Base-by-base conservation (phyloP, 2,329 filamentous ascomycete genomes). In the Penicillium psychrosexuale region DNA sequence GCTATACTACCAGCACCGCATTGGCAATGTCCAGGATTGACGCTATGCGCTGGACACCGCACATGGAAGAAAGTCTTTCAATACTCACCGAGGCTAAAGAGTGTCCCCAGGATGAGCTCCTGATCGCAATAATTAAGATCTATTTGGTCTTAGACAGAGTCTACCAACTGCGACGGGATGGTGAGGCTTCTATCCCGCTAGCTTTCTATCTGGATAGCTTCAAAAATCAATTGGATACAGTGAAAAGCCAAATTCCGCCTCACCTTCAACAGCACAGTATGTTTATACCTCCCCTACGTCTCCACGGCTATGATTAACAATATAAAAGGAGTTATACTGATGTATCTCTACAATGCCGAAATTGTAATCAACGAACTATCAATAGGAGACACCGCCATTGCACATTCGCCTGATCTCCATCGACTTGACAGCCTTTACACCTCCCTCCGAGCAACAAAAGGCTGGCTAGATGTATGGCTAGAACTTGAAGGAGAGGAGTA, bases 41-140 rank as follows among this genome's bases (percentile, higher is more conserved):
- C 49, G 63, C 76, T 2, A 71, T 86, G 46, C 75, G 72, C 2
- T 88, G 84, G 84, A 84, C 79, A 0, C 61, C 78, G 1, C 78
- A 84, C 48, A 79, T 87, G 74, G 82, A 85, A 30, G 82, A 85
- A 34, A 82, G 78, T 34, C 70, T 86, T 1, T 67, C 75, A 5
- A 59, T 75, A 1, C 69, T 87, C 0, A 70, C 74, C 5, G 69
- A 75, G 15, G 69, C 75, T 1, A 74, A 74, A 8, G 80, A 84
- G 52, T 73, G 73, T 24, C 70, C 76, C 0, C 75, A 76, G 1
- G 84, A 87, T 62, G 71, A 74, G 28, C 61, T 82, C 2, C 72
- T 87, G 3, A 74, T 67, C 11, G 40, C 53, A 12, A 44, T 66
- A 17, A 60, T 69, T 47, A 66, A 61, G 43, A 52, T 67, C 2